Conservation (phyloP, 1,139 yeast species). For the Debaryomycetaceae sp. region DNA sequence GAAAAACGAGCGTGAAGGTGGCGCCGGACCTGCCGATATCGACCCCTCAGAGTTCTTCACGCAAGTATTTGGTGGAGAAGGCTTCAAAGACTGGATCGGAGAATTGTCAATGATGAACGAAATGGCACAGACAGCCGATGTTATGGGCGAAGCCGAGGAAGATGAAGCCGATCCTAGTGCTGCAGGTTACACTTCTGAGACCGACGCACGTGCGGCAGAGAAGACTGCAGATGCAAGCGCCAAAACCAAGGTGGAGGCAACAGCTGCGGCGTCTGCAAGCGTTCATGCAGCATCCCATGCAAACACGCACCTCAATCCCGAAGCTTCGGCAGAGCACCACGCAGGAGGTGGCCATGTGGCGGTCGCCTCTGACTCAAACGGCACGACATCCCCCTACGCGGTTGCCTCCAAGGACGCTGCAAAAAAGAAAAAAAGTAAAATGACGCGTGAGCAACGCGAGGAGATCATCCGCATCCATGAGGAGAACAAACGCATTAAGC, state of each 20-base stretch:
- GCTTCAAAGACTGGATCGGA: conserved; percentile 69
- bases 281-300: no score
- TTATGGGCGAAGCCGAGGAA: conserved; percentile 37
- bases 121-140: conserved; percentile 65
- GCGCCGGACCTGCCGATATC: conserved; percentile 23
- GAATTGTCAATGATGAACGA: conserved; percentile 85
- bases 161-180: conserved; percentile 7
- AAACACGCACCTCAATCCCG: no score
- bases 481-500: conserved; percentile 52
- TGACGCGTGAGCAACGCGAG: conserved; percentile 51
- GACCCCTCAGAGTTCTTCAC: conserved; percentile 55
- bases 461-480: conserved; percentile 48
- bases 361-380: no score
- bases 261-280: conserved; percentile 1
- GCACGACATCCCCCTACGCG: not conserved
- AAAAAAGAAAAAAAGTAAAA: conserved; percentile 31
- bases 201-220: conserved; percentile 1
- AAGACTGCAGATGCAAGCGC: conserved; percentile 1
- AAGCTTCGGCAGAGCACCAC: no score
- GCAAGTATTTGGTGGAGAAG: conserved; percentile 84
- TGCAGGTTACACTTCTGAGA: conserved; percentile 2
- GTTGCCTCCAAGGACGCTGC: conserved; percentile 16
- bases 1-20: conserved; percentile 22
- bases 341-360: no score
- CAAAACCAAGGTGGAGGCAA: not conserved